Evolutionary conservation across 1,284 basidiomycete species (phyloP), one percentile per base, ranked within the genome.

Genomic region (Cryptococcus sp.): DNA sequence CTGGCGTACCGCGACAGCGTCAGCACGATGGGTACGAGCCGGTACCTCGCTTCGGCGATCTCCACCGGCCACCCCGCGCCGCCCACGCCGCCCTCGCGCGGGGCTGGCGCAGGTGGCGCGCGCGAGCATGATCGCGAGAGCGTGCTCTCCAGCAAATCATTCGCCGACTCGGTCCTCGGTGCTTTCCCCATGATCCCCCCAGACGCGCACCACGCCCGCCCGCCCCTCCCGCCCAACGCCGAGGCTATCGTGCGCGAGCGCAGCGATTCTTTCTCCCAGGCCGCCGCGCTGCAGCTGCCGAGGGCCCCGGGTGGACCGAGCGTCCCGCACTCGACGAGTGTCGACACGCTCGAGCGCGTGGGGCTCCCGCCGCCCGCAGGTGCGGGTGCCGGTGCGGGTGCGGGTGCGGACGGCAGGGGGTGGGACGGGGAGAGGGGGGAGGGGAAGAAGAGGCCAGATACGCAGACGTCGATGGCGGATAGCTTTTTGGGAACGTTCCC

Each of bases 141-240:
- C 12, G 64, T 68, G 35, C 56, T 65, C 9, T 72, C 70, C 11
- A 57, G 57, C 16, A 64, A 66, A 58, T 71, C 69, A 18, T 64
- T 65, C 18, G 70, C 70, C 46, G 73, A 76, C 57, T 73, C 71
- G 13, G 56, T 75, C 18, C 62, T 75, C 3, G 67, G 70, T 23
- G 65, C 63, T 1, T 76, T 72, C 66, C 73, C 73, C 23, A 76
- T 76, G 71, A 71, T 73, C 33, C 70, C 70, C 3, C 72, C 72
- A 3, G 55, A 61, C 18, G 50, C 53, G 38, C 50, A 40, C 15
- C 60, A 53, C 36, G 50, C 28, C 37, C 45, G 42, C 16, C 18
- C 48, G 4, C 21, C 15, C 23, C 20, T 50, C 8, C 45, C 28
- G 12, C 54, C 57, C 7, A 49, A 46, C 28, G 23, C 28, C 56